Evolutionary conservation across 1,284 basidiomycete species (phyloP).

Genomic region (Earliella scabrosa): DNA sequence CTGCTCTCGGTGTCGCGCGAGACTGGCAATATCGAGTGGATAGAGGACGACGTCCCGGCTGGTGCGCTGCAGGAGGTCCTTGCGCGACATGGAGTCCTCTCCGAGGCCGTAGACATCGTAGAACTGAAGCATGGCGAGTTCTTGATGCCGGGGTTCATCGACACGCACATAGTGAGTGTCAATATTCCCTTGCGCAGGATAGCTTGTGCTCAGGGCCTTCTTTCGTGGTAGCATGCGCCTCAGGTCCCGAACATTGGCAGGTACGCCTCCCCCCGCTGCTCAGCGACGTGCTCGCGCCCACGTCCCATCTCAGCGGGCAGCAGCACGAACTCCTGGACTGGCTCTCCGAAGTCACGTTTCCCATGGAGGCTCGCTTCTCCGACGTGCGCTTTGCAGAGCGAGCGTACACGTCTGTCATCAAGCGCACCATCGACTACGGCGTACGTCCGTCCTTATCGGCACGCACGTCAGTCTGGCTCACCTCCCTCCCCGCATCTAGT

Average conservation of each 20-base stretch:
- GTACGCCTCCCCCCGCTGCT: constrained; percentile 36
- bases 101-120: constrained; percentile 42
- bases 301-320: constrained; percentile 57
- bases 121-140: constrained; percentile 73
- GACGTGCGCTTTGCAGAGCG: constrained; percentile 73
- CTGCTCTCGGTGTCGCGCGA: constrained; percentile 59
- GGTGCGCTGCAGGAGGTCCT: constrained; percentile 49
- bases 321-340: constrained; percentile 91
- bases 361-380: constrained; percentile 83
- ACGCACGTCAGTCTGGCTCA: background rate
- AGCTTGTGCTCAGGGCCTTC: background rate
- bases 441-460: constrained; percentile 49
- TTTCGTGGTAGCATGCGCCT: constrained; percentile 72
- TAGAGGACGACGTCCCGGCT: constrained; percentile 57
- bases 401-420: constrained; percentile 78
- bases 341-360: constrained; percentile 89
- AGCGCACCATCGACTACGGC: constrained; percentile 76
- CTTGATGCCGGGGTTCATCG: constrained; percentile 87
- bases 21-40: constrained; percentile 70
- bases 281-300: background rate
- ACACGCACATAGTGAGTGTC: constrained; percentile 83
- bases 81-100: constrained; percentile 41
- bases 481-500: constrained; percentile 49
- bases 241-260: constrained; percentile 87
- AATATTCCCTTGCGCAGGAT: background rate